Evolutionary conservation across 306 rosid species (phyloP).

Genomic region (Trifolium subterraneum): DNA sequence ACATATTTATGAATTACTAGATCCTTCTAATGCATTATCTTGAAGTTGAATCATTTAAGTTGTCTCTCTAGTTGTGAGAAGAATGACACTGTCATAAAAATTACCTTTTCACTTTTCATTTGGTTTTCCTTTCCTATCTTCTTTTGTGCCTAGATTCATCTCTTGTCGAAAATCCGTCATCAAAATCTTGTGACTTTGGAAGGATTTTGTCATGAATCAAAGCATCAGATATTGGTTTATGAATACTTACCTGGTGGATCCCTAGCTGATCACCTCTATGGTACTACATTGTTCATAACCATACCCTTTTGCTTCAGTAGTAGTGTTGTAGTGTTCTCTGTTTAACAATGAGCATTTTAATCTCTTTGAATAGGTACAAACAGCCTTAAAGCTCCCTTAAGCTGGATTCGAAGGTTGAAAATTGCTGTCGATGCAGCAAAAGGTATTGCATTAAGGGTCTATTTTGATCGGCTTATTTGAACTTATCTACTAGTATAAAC

Average conservation of each 20-base stretch:
- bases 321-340: conserved; percentile 2
- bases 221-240: conserved; percentile 90
- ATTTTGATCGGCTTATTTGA: not conserved
- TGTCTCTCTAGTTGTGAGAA: conserved; percentile 1
- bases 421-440: conserved; percentile 95
- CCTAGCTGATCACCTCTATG: conserved; percentile 81
- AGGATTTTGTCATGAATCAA: conserved; percentile 89
- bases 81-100: not conserved
- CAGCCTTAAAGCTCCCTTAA: conserved; percentile 61
- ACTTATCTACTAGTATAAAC: not conserved
- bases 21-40: not conserved
- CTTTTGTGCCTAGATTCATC: conserved; percentile 62
- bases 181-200: conserved; percentile 91
- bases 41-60: too few species aligned
- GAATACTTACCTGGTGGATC: conserved; percentile 97
- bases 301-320: conserved; percentile 13
- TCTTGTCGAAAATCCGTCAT: conserved; percentile 77
- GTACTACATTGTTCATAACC: conserved; percentile 45
- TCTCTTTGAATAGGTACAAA: conserved; percentile 58
- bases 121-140: conserved; percentile 5
- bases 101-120: not conserved
- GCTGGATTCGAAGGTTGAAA: conserved; percentile 95
- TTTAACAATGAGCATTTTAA: not conserved
- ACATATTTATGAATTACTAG: not conserved
- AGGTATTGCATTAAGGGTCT: conserved; percentile 54